A percentile compares a stretch with the other conserved stretches of the same genome.
These are phyloP conservation scores for Mortierella sp. DNA, from an alignment of 371 early-diverging fungal genomes.

Conservation along the genomic window DNA sequence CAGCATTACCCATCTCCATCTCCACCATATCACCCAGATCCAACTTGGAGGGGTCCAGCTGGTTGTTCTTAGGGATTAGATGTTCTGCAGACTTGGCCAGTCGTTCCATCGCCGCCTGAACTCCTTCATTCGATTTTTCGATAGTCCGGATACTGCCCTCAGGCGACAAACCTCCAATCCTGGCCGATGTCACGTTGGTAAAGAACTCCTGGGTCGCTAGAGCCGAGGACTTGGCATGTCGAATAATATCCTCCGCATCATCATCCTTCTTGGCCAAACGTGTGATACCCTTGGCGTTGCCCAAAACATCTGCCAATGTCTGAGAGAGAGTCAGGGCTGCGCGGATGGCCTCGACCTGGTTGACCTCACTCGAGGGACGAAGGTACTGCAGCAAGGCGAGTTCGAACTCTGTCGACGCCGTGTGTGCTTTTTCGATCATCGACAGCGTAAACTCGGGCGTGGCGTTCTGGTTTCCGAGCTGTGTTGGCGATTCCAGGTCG, in stretches of 20 bases:
- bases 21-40: conserved; percentile 95
- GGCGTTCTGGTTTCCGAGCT: conserved; percentile 90
- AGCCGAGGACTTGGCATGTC: conserved; percentile 77
- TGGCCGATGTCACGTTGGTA: conserved; percentile 85
- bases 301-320: conserved; percentile 82
- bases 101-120: conserved; percentile 79
- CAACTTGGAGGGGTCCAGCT: conserved; percentile 64
- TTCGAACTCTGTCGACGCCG: conserved; percentile 86
- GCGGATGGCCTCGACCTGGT: conserved; percentile 89
- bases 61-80: conserved; percentile 69
- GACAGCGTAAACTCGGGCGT: conserved; percentile 93
- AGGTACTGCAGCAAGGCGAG: conserved; percentile 81
- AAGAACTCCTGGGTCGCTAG: conserved; percentile 83
- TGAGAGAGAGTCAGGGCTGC: conserved; percentile 88
- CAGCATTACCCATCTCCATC: conserved; percentile 93
- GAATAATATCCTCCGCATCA: conserved; percentile 80
- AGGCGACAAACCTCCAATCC: conserved; percentile 78
- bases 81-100: conserved; percentile 82
- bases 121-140: conserved; percentile 79
- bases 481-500: conserved; percentile 83
- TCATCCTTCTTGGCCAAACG: conserved; percentile 88
- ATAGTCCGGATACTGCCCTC: conserved; percentile 81
- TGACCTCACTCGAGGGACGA: conserved; percentile 73
- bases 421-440: conserved; percentile 89
- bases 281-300: conserved; percentile 91